Evolutionary conservation across 768 basidiomycete genomes (phyloP), one percentile per base, ranked within the genome.

Genomic region (Tricholoma terreum): DNA sequence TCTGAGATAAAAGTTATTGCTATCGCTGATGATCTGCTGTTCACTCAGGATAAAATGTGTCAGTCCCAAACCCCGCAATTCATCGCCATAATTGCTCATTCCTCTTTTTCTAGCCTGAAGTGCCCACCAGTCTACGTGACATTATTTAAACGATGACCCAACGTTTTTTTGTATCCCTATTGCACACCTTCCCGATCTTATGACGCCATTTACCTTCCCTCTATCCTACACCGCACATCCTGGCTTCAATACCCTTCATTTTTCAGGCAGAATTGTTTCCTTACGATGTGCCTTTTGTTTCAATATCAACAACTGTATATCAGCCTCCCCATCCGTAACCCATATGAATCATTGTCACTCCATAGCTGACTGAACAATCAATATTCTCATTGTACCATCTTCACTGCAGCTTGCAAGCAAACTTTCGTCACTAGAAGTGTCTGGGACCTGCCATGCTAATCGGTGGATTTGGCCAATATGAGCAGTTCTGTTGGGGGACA

Each of bases 321-420:
- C 80, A 77, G 74, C 66, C 70, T 72, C 70, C 67, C 67, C 65
- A 64, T 68, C 72, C 67, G 75, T 75, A 70, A 69, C 69, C 10
- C 2, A 69, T 72, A 75, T 74, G 74, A 74, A 72, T 65, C 62
- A 65, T 74, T 74, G 74, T 76, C 75, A 78, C 77, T 77, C 70
- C 71, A 71, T 75, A 75, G 73, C 71, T 66, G 76, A 68, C 63
- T 79, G 82, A 75, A 92, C 76, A 67, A 77, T 77, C 71, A 85
- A 75, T 75, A 96, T 79, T 72, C 85, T 89, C 73, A 95, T 77
- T 78, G 89, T 90, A 77, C 91, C 86, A 80, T 98, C 95, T 76
- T 96, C 93, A 71, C 92, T 91, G 66, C 92, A 92, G 57, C 86
- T 92, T 33, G 92, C 95, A 52, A 98, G 80, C 58, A 84, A 78